Percentiles rank a stretch among this genome's conserved stretches.
Evolutionary conservation across 768 basidiomycete genomes (phyloP).

Genomic region (Tubosaeta sp.): DNA sequence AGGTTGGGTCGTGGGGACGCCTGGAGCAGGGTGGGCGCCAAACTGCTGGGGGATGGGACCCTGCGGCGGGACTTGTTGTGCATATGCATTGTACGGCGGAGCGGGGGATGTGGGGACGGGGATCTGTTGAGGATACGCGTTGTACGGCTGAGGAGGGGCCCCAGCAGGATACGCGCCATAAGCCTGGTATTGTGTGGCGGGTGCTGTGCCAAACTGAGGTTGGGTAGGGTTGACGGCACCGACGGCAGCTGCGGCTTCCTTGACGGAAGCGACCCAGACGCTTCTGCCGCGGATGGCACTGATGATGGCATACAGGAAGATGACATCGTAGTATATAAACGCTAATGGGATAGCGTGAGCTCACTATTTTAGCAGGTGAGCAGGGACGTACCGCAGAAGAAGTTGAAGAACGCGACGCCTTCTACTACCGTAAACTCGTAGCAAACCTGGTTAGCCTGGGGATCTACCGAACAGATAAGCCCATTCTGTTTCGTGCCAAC

Average conservation of each 20-base stretch:
- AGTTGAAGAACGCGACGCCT: constrained; percentile 18
- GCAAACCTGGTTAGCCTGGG: constrained; percentile 11
- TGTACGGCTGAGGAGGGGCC: constrained; percentile 4
- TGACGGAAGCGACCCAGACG: constrained; percentile 24
- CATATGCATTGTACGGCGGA: not conserved
- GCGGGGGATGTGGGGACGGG: not conserved
- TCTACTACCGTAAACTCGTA: constrained; percentile 18
- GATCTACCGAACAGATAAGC: constrained; percentile 6
- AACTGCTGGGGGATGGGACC: not conserved
- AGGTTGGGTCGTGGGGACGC: not conserved
- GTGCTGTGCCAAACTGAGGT: constrained; percentile 6
- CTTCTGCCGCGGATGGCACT: constrained; percentile 17
- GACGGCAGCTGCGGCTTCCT: constrained; percentile 8
- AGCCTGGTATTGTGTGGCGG: constrained; percentile 4
- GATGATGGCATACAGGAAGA: constrained; percentile 23
- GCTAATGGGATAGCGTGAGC: constrained; percentile 7
- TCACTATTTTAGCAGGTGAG: not conserved
- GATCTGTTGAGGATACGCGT: constrained; percentile 6
- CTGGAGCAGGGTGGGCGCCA: not conserved
- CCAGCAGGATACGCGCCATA: constrained; percentile 2
- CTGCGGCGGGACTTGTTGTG: not conserved
- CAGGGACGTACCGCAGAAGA: constrained; percentile 21
- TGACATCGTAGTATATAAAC: constrained; percentile 21
- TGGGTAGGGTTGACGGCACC: not conserved
- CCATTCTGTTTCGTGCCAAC: not conserved